A percentile compares a stretch with the other conserved stretches of the same genome.
Evolutionary conservation across 1,284 basidiomycete species (phyloP).

Genomic region (Trichosporon asahii): DNA sequence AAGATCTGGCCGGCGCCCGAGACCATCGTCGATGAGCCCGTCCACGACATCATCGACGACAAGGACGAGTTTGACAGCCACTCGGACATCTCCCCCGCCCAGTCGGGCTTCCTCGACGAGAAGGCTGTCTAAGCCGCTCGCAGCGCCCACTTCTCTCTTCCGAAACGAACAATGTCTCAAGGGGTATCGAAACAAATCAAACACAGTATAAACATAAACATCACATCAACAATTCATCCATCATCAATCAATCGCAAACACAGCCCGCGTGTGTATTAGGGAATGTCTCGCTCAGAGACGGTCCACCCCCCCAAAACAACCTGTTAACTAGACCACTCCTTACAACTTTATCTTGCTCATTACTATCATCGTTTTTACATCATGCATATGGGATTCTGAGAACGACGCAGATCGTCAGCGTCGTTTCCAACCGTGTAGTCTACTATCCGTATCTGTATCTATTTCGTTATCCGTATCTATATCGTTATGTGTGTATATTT

Average conservation of each 20-base stretch:
- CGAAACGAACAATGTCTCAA: background rate
- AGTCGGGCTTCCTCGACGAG: slow-evolving; percentile 1
- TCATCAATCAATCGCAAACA: background rate
- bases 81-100: background rate
- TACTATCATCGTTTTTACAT: background rate
- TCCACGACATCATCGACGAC: slow-evolving; percentile 46
- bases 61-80: background rate
- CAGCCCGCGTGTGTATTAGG: background rate
- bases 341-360: background rate
- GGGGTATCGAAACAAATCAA: background rate
- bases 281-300: background rate
- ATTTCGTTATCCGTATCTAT: background rate
- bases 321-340: background rate
- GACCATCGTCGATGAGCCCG: slow-evolving; percentile 59
- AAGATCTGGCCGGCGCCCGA: slow-evolving; percentile 61
- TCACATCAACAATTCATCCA: too few species aligned
- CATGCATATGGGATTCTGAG: slow-evolving; percentile 4
- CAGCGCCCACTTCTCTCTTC: background rate
- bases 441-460: background rate
- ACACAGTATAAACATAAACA: background rate
- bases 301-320: background rate
- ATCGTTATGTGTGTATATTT: background rate
- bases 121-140: background rate
- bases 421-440: background rate
- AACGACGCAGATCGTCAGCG: slow-evolving; percentile 2